These are phyloP conservation scores for Hanseniaspora thailandica DNA, from an alignment of 805 yeast genomes.

Conservation along the genomic window DNA sequence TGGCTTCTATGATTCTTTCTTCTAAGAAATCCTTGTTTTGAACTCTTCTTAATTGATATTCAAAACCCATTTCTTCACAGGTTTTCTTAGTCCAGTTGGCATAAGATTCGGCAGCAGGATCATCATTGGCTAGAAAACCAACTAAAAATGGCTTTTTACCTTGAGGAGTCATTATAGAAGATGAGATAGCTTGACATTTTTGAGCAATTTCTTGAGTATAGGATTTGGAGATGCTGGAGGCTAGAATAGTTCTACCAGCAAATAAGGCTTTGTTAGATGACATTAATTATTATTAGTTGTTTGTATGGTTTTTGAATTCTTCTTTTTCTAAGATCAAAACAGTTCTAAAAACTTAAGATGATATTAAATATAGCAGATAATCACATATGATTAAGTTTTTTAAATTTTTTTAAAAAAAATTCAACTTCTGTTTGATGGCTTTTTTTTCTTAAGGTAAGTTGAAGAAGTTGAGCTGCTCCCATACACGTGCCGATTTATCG, in stretches of 20 bases:
- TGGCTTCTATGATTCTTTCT: constrained; percentile 70
- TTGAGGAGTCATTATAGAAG: constrained; percentile 19
- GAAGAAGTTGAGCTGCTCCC: too few relatives aligned
- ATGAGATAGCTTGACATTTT: constrained; percentile 40
- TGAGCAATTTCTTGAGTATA: constrained; percentile 59
- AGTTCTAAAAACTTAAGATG: too few relatives aligned
- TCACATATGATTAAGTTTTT: too few relatives aligned
- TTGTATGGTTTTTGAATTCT: background rate
- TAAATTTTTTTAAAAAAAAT: too few relatives aligned
- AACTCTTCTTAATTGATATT: constrained; percentile 62
- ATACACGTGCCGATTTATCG: too few relatives aligned
- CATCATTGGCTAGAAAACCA: constrained; percentile 82
- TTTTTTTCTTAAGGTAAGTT: too few relatives aligned
- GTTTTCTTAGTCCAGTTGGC: constrained; percentile 95
- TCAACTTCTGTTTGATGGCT: too few relatives aligned
- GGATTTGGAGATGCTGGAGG: constrained; percentile 75
- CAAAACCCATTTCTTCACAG: constrained; percentile 71
- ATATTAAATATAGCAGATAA: background rate
- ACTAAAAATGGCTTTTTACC: constrained; percentile 60
- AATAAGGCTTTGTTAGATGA: background rate
- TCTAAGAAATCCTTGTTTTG: constrained; percentile 72
- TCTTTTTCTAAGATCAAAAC: too few relatives aligned
- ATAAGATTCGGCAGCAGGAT: constrained; percentile 91
- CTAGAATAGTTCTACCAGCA: constrained; percentile 70
- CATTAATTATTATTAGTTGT: background rate